phyloP scores from a whole-genome alignment of 306 rosid species.

The Medicago arabica region DNA sequence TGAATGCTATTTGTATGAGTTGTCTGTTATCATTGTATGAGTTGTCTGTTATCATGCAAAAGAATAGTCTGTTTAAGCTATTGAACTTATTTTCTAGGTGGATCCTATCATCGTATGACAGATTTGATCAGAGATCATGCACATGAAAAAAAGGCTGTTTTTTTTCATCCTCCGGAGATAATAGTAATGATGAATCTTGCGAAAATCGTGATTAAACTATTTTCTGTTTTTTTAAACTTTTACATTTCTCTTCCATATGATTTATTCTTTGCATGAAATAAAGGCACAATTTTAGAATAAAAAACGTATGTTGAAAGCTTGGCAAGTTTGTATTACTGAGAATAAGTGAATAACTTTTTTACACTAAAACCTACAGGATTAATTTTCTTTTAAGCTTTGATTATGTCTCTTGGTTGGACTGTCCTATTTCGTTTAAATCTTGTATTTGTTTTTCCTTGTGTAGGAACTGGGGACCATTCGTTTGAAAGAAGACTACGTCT shows the following conservation, averaged over 20 bases:
- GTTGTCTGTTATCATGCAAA: conserved; percentile 23
- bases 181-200: conserved; percentile 13
- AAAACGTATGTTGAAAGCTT: conserved; percentile 8
- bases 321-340: conserved; percentile 21
- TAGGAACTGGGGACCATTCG: conserved; percentile 96
- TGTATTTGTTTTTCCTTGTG: background rate
- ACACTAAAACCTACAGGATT: conserved; percentile 19
- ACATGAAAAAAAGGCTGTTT: background rate
- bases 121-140: conserved; percentile 20
- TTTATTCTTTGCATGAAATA: conserved; percentile 28
- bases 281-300: background rate
- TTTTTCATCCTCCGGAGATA: background rate
- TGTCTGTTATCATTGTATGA: conserved; percentile 22
- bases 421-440: conserved; percentile 28
- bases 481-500: conserved; percentile 92
- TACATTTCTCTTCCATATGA: conserved; percentile 14
- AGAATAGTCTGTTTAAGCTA: conserved; percentile 7
- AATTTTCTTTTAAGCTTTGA: conserved; percentile 9
- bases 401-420: conserved; percentile 36
- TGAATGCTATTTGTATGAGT: conserved; percentile 20
- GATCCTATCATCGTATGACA: background rate
- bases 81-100: conserved; percentile 8
- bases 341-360: background rate
- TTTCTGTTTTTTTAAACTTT: conserved; percentile 9
- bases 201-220: conserved; percentile 26